Evolutionary conservation across 768 basidiomycete species (phyloP), one percentile per base, ranked within the genome.

Genomic region (Clitopilus passeckerianus): DNA sequence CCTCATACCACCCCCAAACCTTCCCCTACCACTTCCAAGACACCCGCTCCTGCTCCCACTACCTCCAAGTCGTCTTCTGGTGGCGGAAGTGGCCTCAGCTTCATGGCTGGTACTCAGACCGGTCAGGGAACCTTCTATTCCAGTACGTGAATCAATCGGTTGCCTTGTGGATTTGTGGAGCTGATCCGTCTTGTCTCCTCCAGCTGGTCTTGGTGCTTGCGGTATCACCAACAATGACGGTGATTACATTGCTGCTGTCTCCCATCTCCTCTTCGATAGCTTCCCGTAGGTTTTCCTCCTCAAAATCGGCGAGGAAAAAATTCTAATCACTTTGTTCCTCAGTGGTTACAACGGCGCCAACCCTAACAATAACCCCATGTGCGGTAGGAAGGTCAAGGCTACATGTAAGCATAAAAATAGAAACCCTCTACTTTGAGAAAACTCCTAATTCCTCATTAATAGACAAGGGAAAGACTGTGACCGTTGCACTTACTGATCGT

Each of bases 311-410:
- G 5, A 6, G 53, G 44, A 53, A 33, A 1, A 37, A 35, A 50
- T 16, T 27, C n/a, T 57, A n/a, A 59, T 20, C 18, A 24, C 27
- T 30, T 30, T 30, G 27, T 46, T 57, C 35, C 37, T 56, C 59
- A 90, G 88, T 50, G 81, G 77, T 9, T 87, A 84, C 68, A 56
- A 71, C 16, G 79, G 80, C 23, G 75, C 54, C 6, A 84, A 93
- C 76, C 87, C 91, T 24, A 93, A 93, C 71, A 66, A 62, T 58
- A 92, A 94, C 75, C 90, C 91, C 34, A 69, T 93, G 57, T 93
- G 92, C 68, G 73, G 74, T 64, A 77, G 72, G 65, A 63, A 72
- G 57, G 72, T 89, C 57, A 67, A 58, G 7, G 77, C 71, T 15
- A 66, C 65, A 5, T 90, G 89, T 89, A 72, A 70, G 79, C 5